These are phyloP conservation scores for Porodaedalea pini DNA, from an alignment of 1,284 basidiomycete genomes.

Conservation along the genomic window DNA sequence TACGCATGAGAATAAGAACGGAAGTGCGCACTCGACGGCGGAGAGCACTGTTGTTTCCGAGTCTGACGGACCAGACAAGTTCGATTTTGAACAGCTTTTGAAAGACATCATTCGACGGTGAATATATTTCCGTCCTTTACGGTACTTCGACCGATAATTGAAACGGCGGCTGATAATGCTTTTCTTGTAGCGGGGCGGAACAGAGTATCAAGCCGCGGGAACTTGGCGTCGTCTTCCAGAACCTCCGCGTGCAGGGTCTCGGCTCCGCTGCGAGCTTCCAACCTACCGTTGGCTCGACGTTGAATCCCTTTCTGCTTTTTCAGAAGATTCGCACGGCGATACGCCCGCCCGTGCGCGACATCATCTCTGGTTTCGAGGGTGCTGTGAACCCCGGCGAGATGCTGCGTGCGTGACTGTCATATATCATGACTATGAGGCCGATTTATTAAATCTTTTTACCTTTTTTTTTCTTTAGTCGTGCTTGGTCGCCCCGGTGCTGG, in stretches of 20 bases:
- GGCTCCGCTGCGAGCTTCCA: conserved; percentile 25
- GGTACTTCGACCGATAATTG: not conserved
- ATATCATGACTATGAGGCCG: not conserved
- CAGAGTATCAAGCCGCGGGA: conserved; percentile 11
- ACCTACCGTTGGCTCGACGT: conserved; percentile 25
- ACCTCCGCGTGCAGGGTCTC: conserved; percentile 26
- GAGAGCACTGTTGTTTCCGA: conserved; percentile 10
- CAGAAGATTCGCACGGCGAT: conserved; percentile 18
- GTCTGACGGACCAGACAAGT: conserved; percentile 8
- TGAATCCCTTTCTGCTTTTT: conserved; percentile 23
- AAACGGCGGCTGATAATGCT: not conserved
- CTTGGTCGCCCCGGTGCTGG: conserved; percentile 40
- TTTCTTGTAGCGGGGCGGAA: conserved; percentile 4
- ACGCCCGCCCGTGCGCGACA: conserved; percentile 27
- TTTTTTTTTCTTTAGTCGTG: too few species aligned
- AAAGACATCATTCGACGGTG: conserved; percentile 10
- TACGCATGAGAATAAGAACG: not conserved
- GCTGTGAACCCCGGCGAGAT: conserved; percentile 38
- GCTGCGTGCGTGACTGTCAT: conserved; percentile 26
- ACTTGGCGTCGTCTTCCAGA: conserved; percentile 24
- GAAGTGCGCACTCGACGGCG: not conserved
- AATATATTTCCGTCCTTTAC: not conserved
- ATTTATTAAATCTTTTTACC: conserved; percentile 5
- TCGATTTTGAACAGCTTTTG: conserved; percentile 16
- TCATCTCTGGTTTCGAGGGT: conserved; percentile 33